These are phyloP conservation scores for Jacaranda mimosifolia DNA, from an alignment of 257 asterid species.

Conservation along the genomic window DNA sequence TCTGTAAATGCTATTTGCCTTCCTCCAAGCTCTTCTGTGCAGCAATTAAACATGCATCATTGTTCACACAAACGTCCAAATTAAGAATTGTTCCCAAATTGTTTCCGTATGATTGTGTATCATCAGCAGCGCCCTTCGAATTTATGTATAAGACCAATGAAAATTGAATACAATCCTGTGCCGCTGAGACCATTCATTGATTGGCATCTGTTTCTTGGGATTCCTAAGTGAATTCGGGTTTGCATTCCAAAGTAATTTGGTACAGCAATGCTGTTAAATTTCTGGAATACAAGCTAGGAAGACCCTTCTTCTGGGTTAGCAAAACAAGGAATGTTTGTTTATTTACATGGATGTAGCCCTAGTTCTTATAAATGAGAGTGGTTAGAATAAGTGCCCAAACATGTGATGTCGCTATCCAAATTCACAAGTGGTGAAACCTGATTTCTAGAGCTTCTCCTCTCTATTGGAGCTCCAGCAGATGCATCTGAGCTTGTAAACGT, in stretches of 20 bases:
- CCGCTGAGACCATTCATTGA: conserved; percentile 8
- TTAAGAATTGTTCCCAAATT: neutral
- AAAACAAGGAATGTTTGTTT: conserved; percentile 1
- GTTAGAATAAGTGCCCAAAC: neutral
- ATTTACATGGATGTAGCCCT: neutral
- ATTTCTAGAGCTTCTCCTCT: neutral
- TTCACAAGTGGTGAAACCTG: too few relatives aligned
- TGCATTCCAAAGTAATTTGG: neutral
- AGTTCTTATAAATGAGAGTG: neutral
- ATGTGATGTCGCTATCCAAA: neutral
- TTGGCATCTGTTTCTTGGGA: neutral
- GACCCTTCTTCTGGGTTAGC: conserved; percentile 6
- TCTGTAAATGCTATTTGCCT: conserved; percentile 6
- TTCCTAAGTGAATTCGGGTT: too few relatives aligned
- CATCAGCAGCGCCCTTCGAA: neutral
- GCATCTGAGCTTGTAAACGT: neutral
- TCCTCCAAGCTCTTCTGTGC: conserved; percentile 16
- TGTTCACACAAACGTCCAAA: neutral
- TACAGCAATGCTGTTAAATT: neutral
- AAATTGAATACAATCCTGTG: neutral
- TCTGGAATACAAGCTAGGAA: neutral
- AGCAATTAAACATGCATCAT: neutral
- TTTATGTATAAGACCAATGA: neutral
- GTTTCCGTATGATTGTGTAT: conserved; percentile 4
- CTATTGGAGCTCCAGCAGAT: neutral